These are phyloP conservation scores for Irpex rosettiformis DNA, from an alignment of 1,284 basidiomycete species.

Conservation along the genomic window DNA sequence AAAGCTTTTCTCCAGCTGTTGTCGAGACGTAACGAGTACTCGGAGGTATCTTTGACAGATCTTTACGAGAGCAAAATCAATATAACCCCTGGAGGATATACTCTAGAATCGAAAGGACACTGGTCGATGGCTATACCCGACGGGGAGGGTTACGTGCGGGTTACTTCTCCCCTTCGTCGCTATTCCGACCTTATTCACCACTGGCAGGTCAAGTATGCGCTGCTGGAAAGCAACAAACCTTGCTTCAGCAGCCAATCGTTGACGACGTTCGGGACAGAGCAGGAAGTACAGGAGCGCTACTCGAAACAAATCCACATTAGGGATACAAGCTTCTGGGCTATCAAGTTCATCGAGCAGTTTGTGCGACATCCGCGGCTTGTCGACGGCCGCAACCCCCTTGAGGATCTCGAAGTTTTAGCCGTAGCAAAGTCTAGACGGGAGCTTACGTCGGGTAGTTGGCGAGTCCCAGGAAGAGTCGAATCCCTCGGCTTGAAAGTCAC, in stretches of 20 bases:
- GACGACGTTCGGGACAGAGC: slow-evolving; percentile 20
- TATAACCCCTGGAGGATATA: slow-evolving; percentile 40
- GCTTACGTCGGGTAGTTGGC: background rate
- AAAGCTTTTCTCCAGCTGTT: slow-evolving; percentile 22
- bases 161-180: slow-evolving; percentile 86
- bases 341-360: slow-evolving; percentile 31
- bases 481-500: slow-evolving; percentile 1
- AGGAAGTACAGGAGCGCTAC: slow-evolving; percentile 25
- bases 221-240: slow-evolving; percentile 36
- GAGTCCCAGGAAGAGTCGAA: background rate
- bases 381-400: slow-evolving; percentile 31
- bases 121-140: slow-evolving; percentile 67
- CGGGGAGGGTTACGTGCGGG: slow-evolving; percentile 77
- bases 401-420: slow-evolving; percentile 20
- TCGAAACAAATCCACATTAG: slow-evolving; percentile 30
- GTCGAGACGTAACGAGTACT: slow-evolving; percentile 37
- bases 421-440: slow-evolving; percentile 4
- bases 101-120: slow-evolving; percentile 59
- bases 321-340: slow-evolving; percentile 31
- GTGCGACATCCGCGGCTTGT: slow-evolving; percentile 23
- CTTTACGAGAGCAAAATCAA: slow-evolving; percentile 32
- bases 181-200: slow-evolving; percentile 84
- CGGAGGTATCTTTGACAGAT: slow-evolving; percentile 38
- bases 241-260: slow-evolving; percentile 45
- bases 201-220: slow-evolving; percentile 89